These are phyloP conservation scores for Flaveria bidentis DNA, from an alignment of 129 eudicot genomes.

Conservation along the genomic window DNA sequence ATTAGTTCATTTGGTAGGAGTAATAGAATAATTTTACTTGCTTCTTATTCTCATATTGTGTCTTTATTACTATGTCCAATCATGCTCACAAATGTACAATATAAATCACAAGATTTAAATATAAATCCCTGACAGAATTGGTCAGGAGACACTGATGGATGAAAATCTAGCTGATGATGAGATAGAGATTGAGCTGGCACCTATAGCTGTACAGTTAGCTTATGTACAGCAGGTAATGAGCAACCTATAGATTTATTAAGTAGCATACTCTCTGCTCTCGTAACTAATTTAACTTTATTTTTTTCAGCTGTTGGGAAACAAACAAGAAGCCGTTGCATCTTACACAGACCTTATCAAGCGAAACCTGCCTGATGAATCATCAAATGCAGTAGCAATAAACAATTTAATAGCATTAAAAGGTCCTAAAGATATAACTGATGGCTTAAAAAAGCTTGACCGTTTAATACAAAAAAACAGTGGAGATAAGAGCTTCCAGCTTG, in stretches of 20 bases:
- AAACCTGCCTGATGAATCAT: slow-evolving; percentile 70
- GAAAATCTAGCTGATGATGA: slow-evolving; percentile 77
- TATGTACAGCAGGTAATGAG: slow-evolving; percentile 83
- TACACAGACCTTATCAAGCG: slow-evolving; percentile 62
- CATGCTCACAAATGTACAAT: slow-evolving; percentile 9
- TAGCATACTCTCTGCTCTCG: background rate
- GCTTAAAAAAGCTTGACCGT: slow-evolving; percentile 86
- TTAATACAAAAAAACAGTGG: slow-evolving; percentile 61
- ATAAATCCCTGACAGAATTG: slow-evolving; percentile 54
- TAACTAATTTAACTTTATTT: background rate
- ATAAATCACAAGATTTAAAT: slow-evolving; percentile 23
- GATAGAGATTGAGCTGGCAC: slow-evolving; percentile 81
- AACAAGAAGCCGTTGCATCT: slow-evolving; percentile 65
- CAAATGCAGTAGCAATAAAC: slow-evolving; percentile 83
- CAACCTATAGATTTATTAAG: background rate
- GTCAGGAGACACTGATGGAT: slow-evolving; percentile 93
- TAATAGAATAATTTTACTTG: background rate
- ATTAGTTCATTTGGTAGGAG: background rate
- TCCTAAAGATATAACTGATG: slow-evolving; percentile 80
- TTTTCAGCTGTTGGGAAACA: slow-evolving; percentile 74
- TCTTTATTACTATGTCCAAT: slow-evolving; percentile 12
- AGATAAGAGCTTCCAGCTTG: slow-evolving; percentile 59
- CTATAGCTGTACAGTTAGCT: slow-evolving; percentile 80
- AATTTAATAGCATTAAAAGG: slow-evolving; percentile 74
- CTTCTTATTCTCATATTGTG: slow-evolving; percentile 7